These are phyloP conservation scores for Neurospora sp. DNA, from an alignment of 495 filamentous ascomycete genomes.

Conservation along the genomic window DNA sequence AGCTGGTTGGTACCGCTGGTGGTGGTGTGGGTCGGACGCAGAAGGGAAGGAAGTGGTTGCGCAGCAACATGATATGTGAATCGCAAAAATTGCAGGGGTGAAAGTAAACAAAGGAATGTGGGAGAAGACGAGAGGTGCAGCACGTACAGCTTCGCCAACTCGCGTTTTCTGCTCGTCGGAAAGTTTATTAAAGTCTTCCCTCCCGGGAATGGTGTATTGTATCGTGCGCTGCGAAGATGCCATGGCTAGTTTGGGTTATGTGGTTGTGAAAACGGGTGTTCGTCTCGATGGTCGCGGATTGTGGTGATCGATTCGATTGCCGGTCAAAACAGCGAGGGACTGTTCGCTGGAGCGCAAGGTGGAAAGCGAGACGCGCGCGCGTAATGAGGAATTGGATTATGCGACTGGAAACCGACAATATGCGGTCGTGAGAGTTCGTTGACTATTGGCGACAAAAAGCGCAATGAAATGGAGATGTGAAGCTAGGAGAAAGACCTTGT, in stretches of 20 bases:
- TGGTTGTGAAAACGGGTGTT: not conserved
- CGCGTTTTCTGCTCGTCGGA: slow-evolving; percentile 27
- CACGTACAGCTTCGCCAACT: slow-evolving; percentile 21
- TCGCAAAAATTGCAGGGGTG: not conserved
- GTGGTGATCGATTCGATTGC: not conserved
- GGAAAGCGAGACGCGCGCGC: not conserved
- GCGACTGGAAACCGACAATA: not conserved
- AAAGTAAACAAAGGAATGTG: not conserved
- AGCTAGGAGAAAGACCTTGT: not conserved
- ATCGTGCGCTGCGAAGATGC: slow-evolving; percentile 18
- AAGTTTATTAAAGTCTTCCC: slow-evolving; percentile 27
- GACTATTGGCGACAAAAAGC: not conserved
- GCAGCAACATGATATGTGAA: not conserved
- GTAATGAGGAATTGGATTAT: not conserved
- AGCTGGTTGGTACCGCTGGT: not conserved
- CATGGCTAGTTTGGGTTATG: slow-evolving; percentile 8
- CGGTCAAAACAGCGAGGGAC: not conserved
- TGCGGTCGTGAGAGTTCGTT: not conserved
- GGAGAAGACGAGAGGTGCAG: not conserved
- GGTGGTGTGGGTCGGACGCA: not conserved
- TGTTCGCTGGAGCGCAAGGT: not conserved
- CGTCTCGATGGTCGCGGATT: not conserved
- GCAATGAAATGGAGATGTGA: not conserved
- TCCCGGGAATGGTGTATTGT: slow-evolving; percentile 25
- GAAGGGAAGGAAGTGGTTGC: not conserved